A percentile compares a stretch with the other conserved stretches of the same genome.
Conservation (phyloP, 2,329 filamentous ascomycete species). For the Epichloe bromicola region DNA sequence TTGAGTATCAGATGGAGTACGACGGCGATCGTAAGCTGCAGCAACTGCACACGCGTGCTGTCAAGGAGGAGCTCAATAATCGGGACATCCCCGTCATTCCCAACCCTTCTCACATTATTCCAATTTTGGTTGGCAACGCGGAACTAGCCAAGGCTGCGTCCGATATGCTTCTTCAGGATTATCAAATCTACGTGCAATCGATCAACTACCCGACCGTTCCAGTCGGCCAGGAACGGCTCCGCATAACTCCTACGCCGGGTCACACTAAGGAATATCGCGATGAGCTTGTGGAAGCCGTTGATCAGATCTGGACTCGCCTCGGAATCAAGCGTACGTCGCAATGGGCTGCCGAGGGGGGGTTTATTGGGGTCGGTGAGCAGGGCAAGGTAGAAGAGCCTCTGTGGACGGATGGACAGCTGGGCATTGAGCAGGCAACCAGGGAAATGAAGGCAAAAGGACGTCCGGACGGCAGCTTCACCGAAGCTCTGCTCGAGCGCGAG, state of each 20-base stretch:
- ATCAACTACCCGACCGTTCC: constrained; percentile 99
- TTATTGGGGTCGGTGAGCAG: constrained; percentile 80
- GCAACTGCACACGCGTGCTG: constrained; percentile 88
- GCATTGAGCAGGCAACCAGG: constrained; percentile 51
- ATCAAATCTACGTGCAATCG: constrained; percentile 92
- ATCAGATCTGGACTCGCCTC: constrained; percentile 78
- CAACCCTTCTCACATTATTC: constrained; percentile 93
- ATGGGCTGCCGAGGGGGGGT: constrained; percentile 83
- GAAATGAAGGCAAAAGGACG: constrained; percentile 40
- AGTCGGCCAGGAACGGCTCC: constrained; percentile 90
- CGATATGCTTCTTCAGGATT: constrained; percentile 78
- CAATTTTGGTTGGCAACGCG: constrained; percentile 85
- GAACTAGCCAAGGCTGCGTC: constrained; percentile 85
- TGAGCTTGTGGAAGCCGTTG: constrained; percentile 70
- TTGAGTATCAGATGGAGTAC: constrained; percentile 83
- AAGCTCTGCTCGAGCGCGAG: constrained; percentile 47
- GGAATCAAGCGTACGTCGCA: constrained; percentile 85
- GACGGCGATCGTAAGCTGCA: constrained; percentile 81
- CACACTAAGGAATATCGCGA: constrained; percentile 77
- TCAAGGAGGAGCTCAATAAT: constrained; percentile 69
- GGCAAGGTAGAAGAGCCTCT: constrained; percentile 54
- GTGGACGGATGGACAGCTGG: constrained; percentile 85
- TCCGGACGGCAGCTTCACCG: constrained; percentile 32
- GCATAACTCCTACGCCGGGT: constrained; percentile 90
- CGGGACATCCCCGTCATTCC: constrained; percentile 92